These are phyloP conservation scores for Cladorrhinum sp. DNA, from an alignment of 2,329 filamentous ascomycete genomes.

Conservation along the genomic window DNA sequence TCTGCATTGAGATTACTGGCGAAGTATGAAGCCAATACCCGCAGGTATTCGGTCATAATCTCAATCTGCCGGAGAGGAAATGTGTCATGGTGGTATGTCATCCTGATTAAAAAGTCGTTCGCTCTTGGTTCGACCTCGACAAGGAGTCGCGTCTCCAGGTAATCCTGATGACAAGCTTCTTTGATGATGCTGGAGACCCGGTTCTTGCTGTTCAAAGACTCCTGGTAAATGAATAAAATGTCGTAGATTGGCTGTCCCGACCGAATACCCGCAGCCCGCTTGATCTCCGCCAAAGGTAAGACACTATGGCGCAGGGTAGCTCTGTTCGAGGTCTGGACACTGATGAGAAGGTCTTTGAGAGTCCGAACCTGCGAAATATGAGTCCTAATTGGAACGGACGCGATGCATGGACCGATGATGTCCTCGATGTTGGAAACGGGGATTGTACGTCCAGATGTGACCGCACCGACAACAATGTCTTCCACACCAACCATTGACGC, in stretches of 20 bases:
- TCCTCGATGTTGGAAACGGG: constrained; percentile 67
- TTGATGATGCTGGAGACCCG: constrained; percentile 38
- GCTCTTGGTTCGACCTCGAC: constrained; percentile 69
- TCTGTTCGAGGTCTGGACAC: constrained; percentile 64
- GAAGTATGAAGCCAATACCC: constrained; percentile 42
- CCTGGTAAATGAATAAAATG: constrained; percentile 79
- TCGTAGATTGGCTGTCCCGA: constrained; percentile 66
- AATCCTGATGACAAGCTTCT: constrained; percentile 62
- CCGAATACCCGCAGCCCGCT: constrained; percentile 53
- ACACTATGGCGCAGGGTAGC: constrained; percentile 61
- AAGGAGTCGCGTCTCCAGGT: constrained; percentile 71
- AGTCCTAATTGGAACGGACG: constrained; percentile 69
- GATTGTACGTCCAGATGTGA: constrained; percentile 79
- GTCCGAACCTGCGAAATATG: constrained; percentile 51
- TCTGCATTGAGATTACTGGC: constrained; percentile 28
- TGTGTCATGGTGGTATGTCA: constrained; percentile 46
- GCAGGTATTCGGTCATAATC: constrained; percentile 60
- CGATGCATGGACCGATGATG: constrained; percentile 76
- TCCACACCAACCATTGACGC: constrained; percentile 58
- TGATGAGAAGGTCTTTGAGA: constrained; percentile 58
- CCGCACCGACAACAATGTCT: constrained; percentile 72
- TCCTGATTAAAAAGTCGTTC: constrained; percentile 40
- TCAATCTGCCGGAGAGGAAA: constrained; percentile 56
- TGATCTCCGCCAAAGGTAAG: constrained; percentile 67
- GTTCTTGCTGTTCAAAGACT: constrained; percentile 52